These are phyloP conservation scores for Trichoderma guizhouense DNA, from an alignment of 2,329 filamentous ascomycete species.

Conservation along the genomic window DNA sequence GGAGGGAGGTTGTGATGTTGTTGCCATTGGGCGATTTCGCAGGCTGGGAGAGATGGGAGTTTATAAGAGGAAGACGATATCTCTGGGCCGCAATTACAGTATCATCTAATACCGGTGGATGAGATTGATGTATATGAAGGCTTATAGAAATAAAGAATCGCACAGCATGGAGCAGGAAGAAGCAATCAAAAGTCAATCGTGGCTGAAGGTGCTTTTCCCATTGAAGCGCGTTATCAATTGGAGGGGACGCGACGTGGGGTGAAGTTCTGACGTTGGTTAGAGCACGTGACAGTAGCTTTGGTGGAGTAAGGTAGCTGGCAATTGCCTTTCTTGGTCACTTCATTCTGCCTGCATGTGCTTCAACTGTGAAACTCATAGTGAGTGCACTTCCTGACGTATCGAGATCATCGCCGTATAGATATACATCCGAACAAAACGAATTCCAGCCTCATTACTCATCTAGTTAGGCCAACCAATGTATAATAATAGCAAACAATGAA, in stretches of 20 bases:
- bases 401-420: background rate
- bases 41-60: background rate
- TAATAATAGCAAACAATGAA: background rate
- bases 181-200: background rate
- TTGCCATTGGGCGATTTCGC: background rate
- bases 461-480: background rate
- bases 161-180: background rate
- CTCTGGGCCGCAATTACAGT: background rate
- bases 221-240: background rate
- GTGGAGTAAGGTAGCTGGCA: background rate
- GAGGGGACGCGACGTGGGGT: slow-evolving; percentile 20
- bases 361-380: background rate
- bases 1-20: background rate
- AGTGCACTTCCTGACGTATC: too few species aligned
- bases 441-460: background rate
- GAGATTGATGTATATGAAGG: background rate
- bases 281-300: background rate
- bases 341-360: background rate
- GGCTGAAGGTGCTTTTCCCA: background rate
- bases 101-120: background rate
- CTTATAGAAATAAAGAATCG: background rate
- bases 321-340: background rate
- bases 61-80: background rate
- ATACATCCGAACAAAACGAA: background rate
- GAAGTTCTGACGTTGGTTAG: background rate